A percentile compares a stretch with the other conserved stretches of the same genome.
These are phyloP conservation scores for Aspergillus floridensis DNA, from an alignment of 2,329 filamentous ascomycete species.

Conservation along the genomic window DNA sequence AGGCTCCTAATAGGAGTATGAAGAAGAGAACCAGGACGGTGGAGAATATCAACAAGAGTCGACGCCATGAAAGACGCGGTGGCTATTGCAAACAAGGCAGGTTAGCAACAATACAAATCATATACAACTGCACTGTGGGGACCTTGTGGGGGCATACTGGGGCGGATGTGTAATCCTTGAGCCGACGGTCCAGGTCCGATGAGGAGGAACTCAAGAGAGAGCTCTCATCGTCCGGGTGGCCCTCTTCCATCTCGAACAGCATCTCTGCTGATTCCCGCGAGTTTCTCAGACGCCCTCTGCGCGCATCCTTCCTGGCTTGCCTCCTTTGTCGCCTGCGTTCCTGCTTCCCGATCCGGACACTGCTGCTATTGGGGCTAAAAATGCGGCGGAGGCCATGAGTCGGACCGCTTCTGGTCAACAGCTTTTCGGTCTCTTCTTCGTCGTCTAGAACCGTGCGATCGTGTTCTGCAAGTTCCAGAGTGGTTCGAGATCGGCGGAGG, in stretches of 20 bases:
- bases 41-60: conserved; percentile 41
- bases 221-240: conserved; percentile 48
- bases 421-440: conserved; percentile 61
- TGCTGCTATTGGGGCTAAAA: conserved; percentile 46
- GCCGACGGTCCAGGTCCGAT: conserved; percentile 52
- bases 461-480: conserved; percentile 66
- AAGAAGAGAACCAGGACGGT: conserved; percentile 54
- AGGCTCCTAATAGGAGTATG: conserved; percentile 55
- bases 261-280: conserved; percentile 67
- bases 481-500: conserved; percentile 63
- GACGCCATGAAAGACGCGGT: conserved; percentile 28
- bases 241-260: conserved; percentile 90
- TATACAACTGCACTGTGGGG: background rate
- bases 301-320: conserved; percentile 39
- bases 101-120: background rate
- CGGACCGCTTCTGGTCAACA: conserved; percentile 42
- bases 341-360: conserved; percentile 49
- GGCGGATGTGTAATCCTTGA: conserved; percentile 29
- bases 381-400: conserved; percentile 39
- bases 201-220: conserved; percentile 13
- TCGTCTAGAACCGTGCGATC: conserved; percentile 71
- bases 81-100: conserved; percentile 11
- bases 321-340: conserved; percentile 54
- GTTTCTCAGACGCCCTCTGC: conserved; percentile 52
- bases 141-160: conserved; percentile 21